Base-by-base conservation (phyloP, 2,329 filamentous ascomycete genomes). In the Ceratocystis eucalypticola region DNA sequence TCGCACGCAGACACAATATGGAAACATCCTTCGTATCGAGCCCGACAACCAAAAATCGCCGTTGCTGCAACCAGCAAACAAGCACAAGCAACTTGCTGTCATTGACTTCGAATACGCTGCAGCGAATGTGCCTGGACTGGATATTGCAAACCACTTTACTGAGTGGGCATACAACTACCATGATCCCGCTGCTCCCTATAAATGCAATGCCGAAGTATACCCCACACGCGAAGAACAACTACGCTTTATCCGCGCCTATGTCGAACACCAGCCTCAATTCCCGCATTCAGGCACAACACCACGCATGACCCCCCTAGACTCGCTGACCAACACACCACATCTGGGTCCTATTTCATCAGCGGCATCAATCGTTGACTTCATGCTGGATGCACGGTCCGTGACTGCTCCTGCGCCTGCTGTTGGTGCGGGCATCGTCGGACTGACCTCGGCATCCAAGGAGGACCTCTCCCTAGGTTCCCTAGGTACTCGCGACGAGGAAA, bases 141-240 rank as follows among this genome's bases (percentile, higher is more conserved):
- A 99, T 75, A 97, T 99, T 74, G 94, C 91, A 67, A 99, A 99
- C 74, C 94, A 99, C 76, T 99, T 99, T 76, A 89, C 90, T 0
- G 94, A 99, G 76, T 99, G 94, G 94, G 89, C 90, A 71, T 97
- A 97, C 80, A 93, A 99, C 76, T 99, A 99, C 76, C 92, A 96
- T 74, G 86, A 94, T 73, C 76, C 84, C 2, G 77, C 79, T 53
- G 50, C 33, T 77, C 79, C 90, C 0, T 85, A 84, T 77, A 83
- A 80, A 30, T 93, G 89, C 79, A 85, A 87, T 71, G 82, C 82
- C 4, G 77, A 78, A 65, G 76, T 78, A 65, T 99, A 96, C 75
- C 94, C 94, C 0, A 90, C 80, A 0, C 76, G 80, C 0, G 88
- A 92, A 66, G 88, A 96, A 74, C 94, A 96, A 73, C 82, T 83